phyloP scores from a whole-genome alignment of 2,329 filamentous ascomycete species.

The Hypoxylon rubiginosum region DNA sequence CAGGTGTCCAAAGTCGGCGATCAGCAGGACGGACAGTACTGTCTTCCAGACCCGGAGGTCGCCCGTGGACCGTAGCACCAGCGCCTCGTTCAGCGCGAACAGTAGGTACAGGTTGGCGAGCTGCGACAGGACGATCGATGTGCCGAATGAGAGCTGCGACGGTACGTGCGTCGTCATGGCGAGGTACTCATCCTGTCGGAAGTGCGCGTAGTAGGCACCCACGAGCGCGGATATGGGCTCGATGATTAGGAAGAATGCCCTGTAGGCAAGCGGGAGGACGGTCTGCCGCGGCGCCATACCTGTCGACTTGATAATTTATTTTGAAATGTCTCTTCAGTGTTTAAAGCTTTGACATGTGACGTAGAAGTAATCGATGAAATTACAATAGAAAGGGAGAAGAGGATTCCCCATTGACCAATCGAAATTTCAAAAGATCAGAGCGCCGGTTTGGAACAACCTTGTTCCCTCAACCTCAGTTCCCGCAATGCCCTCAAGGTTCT shows the following conservation, averaged over 20 bases:
- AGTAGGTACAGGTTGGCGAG: constrained; percentile 83
- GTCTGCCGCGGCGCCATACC: constrained; percentile 46
- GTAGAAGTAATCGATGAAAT: not conserved
- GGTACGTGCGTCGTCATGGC: constrained; percentile 70
- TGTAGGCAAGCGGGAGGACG: constrained; percentile 72
- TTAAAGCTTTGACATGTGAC: not conserved
- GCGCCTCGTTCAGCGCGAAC: constrained; percentile 81
- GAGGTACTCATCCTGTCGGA: constrained; percentile 70
- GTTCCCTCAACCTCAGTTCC: constrained; percentile 19
- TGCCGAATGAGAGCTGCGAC: constrained; percentile 68
- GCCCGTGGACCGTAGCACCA: constrained; percentile 77
- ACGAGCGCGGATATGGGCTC: constrained; percentile 71
- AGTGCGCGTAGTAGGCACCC: constrained; percentile 66
- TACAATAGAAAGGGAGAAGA: not conserved
- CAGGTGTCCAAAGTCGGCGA: constrained; percentile 83
- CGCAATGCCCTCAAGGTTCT: not conserved
- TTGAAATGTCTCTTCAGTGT: not conserved
- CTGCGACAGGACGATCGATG: constrained; percentile 78
- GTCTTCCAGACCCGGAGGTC: constrained; percentile 78
- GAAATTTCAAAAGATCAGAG: constrained; percentile 6
- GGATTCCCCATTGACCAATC: constrained; percentile 23
- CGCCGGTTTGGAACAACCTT: constrained; percentile 42
- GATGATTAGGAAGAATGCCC: constrained; percentile 80
- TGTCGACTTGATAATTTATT: not conserved
- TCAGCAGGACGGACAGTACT: constrained; percentile 74